Base-by-base conservation (phyloP, 106 monocot species). In the Narthecium ossifragum region DNA sequence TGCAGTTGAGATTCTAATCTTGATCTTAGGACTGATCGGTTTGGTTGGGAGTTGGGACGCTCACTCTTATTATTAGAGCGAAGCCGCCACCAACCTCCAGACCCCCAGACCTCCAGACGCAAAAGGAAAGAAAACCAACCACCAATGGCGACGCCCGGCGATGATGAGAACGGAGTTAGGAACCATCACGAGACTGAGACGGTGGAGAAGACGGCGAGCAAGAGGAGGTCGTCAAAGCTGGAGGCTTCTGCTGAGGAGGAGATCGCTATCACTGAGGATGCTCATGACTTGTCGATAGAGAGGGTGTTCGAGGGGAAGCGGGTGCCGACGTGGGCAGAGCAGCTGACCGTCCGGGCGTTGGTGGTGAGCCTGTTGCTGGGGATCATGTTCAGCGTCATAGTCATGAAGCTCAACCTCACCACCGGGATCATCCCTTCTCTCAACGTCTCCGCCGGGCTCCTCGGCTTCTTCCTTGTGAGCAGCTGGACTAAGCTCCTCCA, bases 381-480 rank as follows among this genome's bases (percentile, higher is more conserved):
- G 22, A 15, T 23, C 1, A 37, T 77, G 70, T 66, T 77, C 53
- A 66, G 60, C 43, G 46, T 77, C 13, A 77, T 77, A 52, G 71
- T 77, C 11, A 70, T 77, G 70, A 71, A 66, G 60, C 65, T 77
- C 22, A 77, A 66, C 27, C 59, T 77, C 59, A 77, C 77, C 22
- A 77, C 77, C 46, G 77, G 77, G 7, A 71, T 77, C 65, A 71
- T 77, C 12, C 77, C 76, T n/a, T 70, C 76, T 2, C 65, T 77
- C 59, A 77, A 77, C 65, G 70, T 77, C 27, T 70, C 65, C 5
- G 77, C 77, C 3, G 77, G 77, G 8, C 53, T 77, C 0, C 70
- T 77, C 31, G 77, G 77, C 0, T 77, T 77, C 70, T 77, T 77
- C 65, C 66, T 77, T 54, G 54, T 77, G 37, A 77, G 66, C 60